A percentile compares a stretch with the other conserved stretches of the same genome.
phyloP scores from a whole-genome alignment of 768 basidiomycete genomes.

The Holtermannia corniformis region DNA sequence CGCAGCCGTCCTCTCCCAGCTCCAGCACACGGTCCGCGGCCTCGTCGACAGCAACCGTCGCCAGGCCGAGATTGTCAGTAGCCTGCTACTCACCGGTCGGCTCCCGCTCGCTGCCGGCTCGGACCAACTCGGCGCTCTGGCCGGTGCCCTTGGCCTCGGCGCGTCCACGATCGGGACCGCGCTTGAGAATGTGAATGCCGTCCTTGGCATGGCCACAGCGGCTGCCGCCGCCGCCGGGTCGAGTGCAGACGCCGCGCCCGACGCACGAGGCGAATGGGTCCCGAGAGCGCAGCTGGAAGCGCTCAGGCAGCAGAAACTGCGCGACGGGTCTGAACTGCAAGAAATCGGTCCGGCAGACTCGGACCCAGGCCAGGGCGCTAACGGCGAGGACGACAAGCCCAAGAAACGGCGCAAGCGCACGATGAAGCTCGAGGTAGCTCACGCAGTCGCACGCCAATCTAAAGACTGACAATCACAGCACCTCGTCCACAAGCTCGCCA shows the following conservation, averaged over 20 bases:
- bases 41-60: slow-evolving; percentile 13
- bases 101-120: not conserved
- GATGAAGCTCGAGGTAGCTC: slow-evolving; percentile 8
- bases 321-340: not conserved
- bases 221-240: slow-evolving; percentile 7
- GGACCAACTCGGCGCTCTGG: not conserved
- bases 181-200: not conserved
- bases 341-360: not conserved
- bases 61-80: slow-evolving; percentile 14
- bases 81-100: slow-evolving; percentile 5
- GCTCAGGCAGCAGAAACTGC: not conserved
- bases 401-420: not conserved
- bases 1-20: slow-evolving; percentile 6
- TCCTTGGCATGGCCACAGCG: slow-evolving; percentile 10
- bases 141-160: not conserved
- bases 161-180: not conserved
- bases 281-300: not conserved
- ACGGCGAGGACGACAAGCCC: not conserved
- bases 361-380: not conserved
- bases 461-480: slow-evolving; percentile 14
- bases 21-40: slow-evolving; percentile 10
- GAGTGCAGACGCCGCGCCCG: not conserved
- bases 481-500: slow-evolving; percentile 32
- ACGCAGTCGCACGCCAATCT: not conserved
- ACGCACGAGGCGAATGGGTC: not conserved